Evolutionary conservation across 2,329 filamentous ascomycete genomes (phyloP).

Genomic region (Verticillium albo-atrum): DNA sequence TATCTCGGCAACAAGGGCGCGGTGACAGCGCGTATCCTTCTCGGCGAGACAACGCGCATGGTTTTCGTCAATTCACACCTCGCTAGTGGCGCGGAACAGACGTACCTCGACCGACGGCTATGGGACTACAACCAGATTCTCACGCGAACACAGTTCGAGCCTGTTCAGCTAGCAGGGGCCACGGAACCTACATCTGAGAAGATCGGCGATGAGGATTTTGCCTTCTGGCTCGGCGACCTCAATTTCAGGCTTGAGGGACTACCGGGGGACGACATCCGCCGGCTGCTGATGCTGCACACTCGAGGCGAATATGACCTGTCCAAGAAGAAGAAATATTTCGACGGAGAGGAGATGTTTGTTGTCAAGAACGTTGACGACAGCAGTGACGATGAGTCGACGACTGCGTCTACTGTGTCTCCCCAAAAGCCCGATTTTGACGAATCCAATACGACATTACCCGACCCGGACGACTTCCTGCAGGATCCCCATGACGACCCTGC

Average conservation of each 20-base stretch:
- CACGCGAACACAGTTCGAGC: conserved; percentile 71
- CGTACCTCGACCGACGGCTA: conserved; percentile 74
- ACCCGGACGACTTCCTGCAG: conserved; percentile 61
- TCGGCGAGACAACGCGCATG: conserved; percentile 85
- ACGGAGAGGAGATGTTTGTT: conserved; percentile 32
- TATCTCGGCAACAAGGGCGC: conserved; percentile 97
- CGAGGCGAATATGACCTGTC: conserved; percentile 67
- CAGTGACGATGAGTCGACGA: conserved; percentile 33
- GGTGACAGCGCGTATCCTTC: conserved; percentile 71
- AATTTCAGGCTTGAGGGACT: conserved; percentile 90
- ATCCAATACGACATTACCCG: conserved; percentile 42
- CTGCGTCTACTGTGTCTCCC: conserved; percentile 10
- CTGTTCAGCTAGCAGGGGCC: conserved; percentile 62
- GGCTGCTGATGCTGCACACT: conserved; percentile 77
- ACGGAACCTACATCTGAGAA: conserved; percentile 48
- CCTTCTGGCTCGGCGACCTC: conserved; percentile 94
- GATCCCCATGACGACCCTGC: conserved; percentile 74
- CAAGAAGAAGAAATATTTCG: conserved; percentile 34
- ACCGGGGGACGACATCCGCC: conserved; percentile 84
- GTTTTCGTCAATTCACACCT: conserved; percentile 92
- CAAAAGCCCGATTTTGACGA: conserved; percentile 23
- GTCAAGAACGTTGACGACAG: conserved; percentile 36
- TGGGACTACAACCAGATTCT: conserved; percentile 85
- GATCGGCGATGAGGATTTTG: conserved; percentile 88
- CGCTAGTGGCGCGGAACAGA: conserved; percentile 76